Evolutionary conservation across 1,139 yeast genomes (phyloP).

Genomic region (Maudiozyma humilis): DNA sequence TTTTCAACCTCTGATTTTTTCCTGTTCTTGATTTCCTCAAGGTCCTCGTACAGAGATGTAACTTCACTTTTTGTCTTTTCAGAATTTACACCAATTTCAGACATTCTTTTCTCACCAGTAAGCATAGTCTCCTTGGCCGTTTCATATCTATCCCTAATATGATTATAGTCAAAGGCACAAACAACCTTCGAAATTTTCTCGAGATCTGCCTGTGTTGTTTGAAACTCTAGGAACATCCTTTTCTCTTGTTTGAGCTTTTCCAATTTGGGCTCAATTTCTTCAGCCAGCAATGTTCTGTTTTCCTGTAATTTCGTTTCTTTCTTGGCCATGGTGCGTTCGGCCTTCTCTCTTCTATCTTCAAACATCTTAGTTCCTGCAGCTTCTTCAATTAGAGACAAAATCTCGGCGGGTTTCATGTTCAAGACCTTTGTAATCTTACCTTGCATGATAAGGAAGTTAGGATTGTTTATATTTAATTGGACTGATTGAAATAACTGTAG

Average conservation of each 20-base stretch:
- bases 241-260: constrained; percentile 76
- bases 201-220: constrained; percentile 71
- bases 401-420: constrained; percentile 91
- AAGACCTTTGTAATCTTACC: constrained; percentile 95
- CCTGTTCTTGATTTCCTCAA: constrained; percentile 45
- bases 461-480: constrained; percentile 91
- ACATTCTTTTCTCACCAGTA: constrained; percentile 31
- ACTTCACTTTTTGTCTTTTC: constrained; percentile 50
- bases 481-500: constrained; percentile 86
- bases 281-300: constrained; percentile 61
- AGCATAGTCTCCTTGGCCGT: constrained; percentile 17
- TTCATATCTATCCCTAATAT: constrained; percentile 34
- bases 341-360: constrained; percentile 88
- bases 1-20: constrained; percentile 54
- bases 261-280: constrained; percentile 89
- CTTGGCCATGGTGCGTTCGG: constrained; percentile 83
- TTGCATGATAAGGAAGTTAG: constrained; percentile 96
- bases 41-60: constrained; percentile 50
- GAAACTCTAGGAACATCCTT: constrained; percentile 74
- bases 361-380: constrained; percentile 97
- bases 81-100: constrained; percentile 33
- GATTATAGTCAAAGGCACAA: constrained; percentile 65
- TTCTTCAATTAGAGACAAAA: constrained; percentile 85
- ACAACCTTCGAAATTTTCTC: constrained; percentile 69
- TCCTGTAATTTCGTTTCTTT: constrained; percentile 79